Evolutionary conservation across 192 early-diverging fungal species (phyloP), one percentile per base, ranked within the genome.

Genomic region (Entomortierella beljakovae): DNA sequence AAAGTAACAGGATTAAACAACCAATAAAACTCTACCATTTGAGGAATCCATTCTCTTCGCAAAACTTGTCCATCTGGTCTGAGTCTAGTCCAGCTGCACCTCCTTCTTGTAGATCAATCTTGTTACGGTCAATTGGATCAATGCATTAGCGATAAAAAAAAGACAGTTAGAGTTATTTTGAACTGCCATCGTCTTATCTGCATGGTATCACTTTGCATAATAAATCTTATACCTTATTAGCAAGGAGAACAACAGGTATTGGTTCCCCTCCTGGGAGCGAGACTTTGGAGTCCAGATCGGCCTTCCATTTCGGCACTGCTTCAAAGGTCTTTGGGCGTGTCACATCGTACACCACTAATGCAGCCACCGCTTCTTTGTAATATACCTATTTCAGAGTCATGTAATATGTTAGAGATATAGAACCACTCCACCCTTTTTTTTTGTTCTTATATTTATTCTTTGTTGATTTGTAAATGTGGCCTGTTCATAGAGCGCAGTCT

Each of bases 331-430:
- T 75, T 53, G 86, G 85, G 20, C 85, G 81, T 26, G 86, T 88
- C 10, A 88, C 76, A 61, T 89, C 88, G 52, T 88, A 89, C 0
- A 89, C 88, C 0, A 89, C 83, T 52, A 89, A 74, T 25, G 88
- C 88, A 2, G 85, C 88, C 2, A 85, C 67, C 3, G 88, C 88
- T 26, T 86, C 88, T 60, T 89, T 89, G 68, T 88, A 89, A 22
- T 89, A 89, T 3, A 89, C 83, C 82, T 83, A 33, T 43, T 15
- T 22, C 26, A 4, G 11, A 16, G 43, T 46, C 3, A 46, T 2
- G 15, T 33, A 25, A 18, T 53, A 53, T 26, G 23, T 20, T 6
- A 7, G 6, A 42, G 26, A 25, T 6, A 6, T 7, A 38, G 34
- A 26, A 7, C 15, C 46, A 20, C 31, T 50, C 33, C 22, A n/a